A percentile compares a stretch with the other conserved stretches of the same genome.
phyloP scores from a whole-genome alignment of 371 early-diverging fungal species.

The Apophysomyces variabilis region DNA sequence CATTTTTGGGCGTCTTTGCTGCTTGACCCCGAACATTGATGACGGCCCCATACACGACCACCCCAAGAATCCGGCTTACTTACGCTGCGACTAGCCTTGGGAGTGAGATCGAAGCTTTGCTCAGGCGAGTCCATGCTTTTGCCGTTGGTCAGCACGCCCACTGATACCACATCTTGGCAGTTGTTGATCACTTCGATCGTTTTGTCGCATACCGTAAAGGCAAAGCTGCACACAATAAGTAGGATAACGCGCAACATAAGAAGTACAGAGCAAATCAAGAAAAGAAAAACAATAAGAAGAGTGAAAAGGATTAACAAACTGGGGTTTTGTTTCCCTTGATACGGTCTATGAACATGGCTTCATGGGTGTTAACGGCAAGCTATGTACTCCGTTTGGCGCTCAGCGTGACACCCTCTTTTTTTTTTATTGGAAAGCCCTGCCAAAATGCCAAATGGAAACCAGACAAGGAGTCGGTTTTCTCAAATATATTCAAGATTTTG shows the following conservation, averaged over 20 bases:
- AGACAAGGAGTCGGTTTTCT: not conserved
- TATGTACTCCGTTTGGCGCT: conserved; percentile 11
- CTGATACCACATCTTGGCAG: conserved; percentile 32
- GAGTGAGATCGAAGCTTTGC: conserved; percentile 37
- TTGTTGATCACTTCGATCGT: conserved; percentile 34
- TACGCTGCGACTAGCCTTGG: conserved; percentile 34
- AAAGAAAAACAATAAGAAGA: not conserved
- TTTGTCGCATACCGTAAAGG: conserved; percentile 21
- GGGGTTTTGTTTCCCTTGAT: conserved; percentile 6
- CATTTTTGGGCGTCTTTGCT: conserved; percentile 22
- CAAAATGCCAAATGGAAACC: not conserved
- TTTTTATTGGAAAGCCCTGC: conserved; percentile 2
- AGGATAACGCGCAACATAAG: not conserved
- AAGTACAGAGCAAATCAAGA: not conserved
- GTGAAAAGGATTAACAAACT: not conserved
- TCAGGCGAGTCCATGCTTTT: conserved; percentile 20
- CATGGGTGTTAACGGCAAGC: not conserved
- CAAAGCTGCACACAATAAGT: not conserved
- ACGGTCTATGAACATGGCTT: not conserved
- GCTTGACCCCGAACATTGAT: conserved; percentile 35
- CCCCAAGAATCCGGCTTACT: conserved; percentile 45
- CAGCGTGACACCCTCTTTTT: not conserved
- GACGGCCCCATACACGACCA: conserved; percentile 50
- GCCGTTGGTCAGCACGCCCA: conserved; percentile 51
- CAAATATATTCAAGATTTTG: not conserved